These are phyloP conservation scores for Hevea brasiliensis DNA, from an alignment of 345 rosid genomes.

Conservation along the genomic window DNA sequence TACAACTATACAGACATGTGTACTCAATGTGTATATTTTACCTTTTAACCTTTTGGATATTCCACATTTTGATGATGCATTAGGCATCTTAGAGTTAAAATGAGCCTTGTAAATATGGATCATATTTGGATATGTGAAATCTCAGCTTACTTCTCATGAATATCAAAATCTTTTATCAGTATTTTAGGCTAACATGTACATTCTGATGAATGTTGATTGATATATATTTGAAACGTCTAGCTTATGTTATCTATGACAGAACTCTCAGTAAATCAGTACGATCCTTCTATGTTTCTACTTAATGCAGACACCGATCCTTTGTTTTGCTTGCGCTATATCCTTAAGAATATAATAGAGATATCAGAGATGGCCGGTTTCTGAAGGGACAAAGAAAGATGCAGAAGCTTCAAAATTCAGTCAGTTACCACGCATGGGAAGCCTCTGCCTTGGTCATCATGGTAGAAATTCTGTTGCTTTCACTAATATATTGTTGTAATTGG, in stretches of 20 bases:
- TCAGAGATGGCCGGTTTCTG: not conserved
- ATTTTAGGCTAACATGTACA: too few species aligned
- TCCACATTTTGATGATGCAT: conserved; percentile 11
- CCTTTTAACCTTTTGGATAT: not conserved
- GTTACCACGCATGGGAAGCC: not conserved
- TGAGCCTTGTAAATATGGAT: conserved; percentile 37
- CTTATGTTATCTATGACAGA: not conserved
- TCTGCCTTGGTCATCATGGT: not conserved
- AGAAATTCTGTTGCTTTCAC: conserved; percentile 11
- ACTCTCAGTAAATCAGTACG: not conserved
- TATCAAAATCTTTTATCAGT: not conserved
- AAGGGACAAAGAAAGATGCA: not conserved
- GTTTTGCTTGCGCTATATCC: not conserved
- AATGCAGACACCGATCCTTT: too few species aligned
- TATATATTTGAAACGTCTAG: not conserved
- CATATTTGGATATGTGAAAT: conserved; percentile 7
- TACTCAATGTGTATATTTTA: conserved; percentile 33
- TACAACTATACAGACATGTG: conserved; percentile 4
- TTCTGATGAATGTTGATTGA: too few species aligned
- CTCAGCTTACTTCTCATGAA: not conserved
- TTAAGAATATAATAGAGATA: too few species aligned
- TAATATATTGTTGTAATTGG: not conserved
- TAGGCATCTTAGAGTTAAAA: conserved; percentile 16
- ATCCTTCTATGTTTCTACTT: not conserved
- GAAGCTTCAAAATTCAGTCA: not conserved